These are phyloP conservation scores for Fraxinus excelsior DNA, from an alignment of 257 asterid genomes.

Conservation along the genomic window DNA sequence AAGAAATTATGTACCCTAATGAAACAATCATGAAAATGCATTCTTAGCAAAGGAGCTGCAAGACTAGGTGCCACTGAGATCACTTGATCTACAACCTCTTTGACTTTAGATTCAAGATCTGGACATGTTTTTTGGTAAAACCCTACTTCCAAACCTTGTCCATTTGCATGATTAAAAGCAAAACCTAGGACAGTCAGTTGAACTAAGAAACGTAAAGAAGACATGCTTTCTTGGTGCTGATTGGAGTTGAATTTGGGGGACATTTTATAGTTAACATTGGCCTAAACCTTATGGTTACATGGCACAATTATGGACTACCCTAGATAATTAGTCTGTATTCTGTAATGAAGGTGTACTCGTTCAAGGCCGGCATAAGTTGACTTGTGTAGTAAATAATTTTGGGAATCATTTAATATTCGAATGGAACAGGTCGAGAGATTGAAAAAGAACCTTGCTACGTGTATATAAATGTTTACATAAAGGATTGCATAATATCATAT, in stretches of 20 bases:
- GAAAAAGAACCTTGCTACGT: neutral
- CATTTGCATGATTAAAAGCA: constrained; percentile 32
- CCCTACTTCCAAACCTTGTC: constrained; percentile 31
- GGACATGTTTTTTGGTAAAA: constrained; percentile 42
- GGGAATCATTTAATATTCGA: neutral
- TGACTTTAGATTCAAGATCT: constrained; percentile 20
- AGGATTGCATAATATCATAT: too few species aligned
- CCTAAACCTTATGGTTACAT: neutral
- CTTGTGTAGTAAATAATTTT: neutral
- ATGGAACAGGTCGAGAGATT: neutral
- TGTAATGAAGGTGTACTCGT: neutral
- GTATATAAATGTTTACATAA: too few species aligned
- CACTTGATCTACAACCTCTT: constrained; percentile 28
- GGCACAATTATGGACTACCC: neutral
- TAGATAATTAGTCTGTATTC: neutral
- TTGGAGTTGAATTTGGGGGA: neutral
- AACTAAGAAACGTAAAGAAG: constrained; percentile 21
- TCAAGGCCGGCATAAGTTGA: constrained; percentile 8
- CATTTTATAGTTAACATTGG: neutral
- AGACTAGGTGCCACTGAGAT: constrained; percentile 36
- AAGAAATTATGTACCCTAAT: constrained; percentile 37
- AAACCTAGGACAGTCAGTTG: constrained; percentile 23
- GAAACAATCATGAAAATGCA: constrained; percentile 58
- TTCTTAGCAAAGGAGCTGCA: constrained; percentile 46
- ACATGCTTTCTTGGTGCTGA: constrained; percentile 13